Base-by-base conservation (phyloP, 257 asterid species). In the Gentiana straminea region DNA sequence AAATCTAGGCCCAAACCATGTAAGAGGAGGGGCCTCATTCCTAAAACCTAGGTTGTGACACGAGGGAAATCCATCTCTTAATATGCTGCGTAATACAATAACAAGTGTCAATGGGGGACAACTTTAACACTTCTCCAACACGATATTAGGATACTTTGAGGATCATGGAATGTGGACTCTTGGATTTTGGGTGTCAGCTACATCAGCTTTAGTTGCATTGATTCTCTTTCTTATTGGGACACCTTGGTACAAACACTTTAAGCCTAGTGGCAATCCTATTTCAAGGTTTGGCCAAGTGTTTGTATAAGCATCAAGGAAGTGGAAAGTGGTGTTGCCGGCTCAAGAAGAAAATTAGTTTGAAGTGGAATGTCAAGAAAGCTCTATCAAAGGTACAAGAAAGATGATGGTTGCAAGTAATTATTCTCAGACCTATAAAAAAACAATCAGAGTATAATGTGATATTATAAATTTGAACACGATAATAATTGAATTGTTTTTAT, bases 321-420 rank as follows among this genome's bases (percentile, higher is more conserved):
- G 83, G 58, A 63, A 52, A 2, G 55, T 78, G 5, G 65, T 70
- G 54, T 57, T 65, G 48, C 52, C 71, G 24, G 66, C 58, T 1
- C 67, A 70, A 4, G 83, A 71, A 8, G 70, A 62, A 7, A 54
- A 52, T n/a, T 70, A 82, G 15, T 86, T 75, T 35, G 79, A 71
- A 61, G 72, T 37, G 5, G 65, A 70, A 13, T 76, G 49, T 1
- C 64, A 55, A 9, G 71, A 73, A n/a, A 66, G 65, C 13, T 65
- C 73, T 3, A 64, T 37, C 9, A 49, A 5, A n/a, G 77, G 78
- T 51, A 57, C 50, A 24, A 65, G 92, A 59, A 79, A 89, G 68
- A 81, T 89, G 94, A 86, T 1, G 98, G 98, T 34, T 83, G 87
- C 84, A 79, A 75, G 98, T 90, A 67, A 82, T 86, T 70, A 39